A percentile compares a stretch with the other conserved stretches of the same genome.
phyloP scores from a whole-genome alignment of 192 early-diverging fungal genomes.

The Podila clonocystis region DNA sequence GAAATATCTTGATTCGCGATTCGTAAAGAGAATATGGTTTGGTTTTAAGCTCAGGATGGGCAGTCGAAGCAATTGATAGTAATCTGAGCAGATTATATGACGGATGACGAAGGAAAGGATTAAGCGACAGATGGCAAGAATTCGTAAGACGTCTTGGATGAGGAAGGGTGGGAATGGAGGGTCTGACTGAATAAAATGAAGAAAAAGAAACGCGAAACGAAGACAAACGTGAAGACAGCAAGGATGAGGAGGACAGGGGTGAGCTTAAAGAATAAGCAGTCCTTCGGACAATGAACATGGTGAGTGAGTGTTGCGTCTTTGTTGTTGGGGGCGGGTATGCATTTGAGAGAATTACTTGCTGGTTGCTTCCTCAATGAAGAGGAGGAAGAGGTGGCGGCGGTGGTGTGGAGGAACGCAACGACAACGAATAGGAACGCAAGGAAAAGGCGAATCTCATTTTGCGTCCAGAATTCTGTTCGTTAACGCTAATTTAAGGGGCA shows the following conservation, averaged over 20 bases:
- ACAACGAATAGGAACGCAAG: too few species aligned
- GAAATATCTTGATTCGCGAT: conserved; percentile 35
- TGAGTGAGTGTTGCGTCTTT: not conserved
- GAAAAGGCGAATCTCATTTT: too few species aligned
- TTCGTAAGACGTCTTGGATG: not conserved
- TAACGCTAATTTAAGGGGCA: too few species aligned
- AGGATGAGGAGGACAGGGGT: not conserved
- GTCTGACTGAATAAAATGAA: not conserved
- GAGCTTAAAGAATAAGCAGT: conserved; percentile 12
- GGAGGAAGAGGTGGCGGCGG: too few species aligned
- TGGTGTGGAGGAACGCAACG: too few species aligned
- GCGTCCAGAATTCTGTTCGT: too few species aligned
- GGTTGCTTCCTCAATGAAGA: too few species aligned
- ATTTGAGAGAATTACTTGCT: too few species aligned
- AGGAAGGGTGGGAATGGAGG: not conserved
- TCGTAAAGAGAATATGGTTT: not conserved
- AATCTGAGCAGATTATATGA: not conserved
- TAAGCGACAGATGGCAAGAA: not conserved
- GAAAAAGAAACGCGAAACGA: not conserved
- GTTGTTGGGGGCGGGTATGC: too few species aligned
- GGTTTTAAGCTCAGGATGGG: not conserved
- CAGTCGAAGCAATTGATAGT: not conserved
- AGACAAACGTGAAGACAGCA: not conserved
- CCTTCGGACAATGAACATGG: conserved; percentile 52
- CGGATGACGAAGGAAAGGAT: not conserved